Percentiles rank a stretch among this genome's conserved stretches.
phyloP scores from a whole-genome alignment of 176 grass and related monocot species.

The Raddia distichophylla region DNA sequence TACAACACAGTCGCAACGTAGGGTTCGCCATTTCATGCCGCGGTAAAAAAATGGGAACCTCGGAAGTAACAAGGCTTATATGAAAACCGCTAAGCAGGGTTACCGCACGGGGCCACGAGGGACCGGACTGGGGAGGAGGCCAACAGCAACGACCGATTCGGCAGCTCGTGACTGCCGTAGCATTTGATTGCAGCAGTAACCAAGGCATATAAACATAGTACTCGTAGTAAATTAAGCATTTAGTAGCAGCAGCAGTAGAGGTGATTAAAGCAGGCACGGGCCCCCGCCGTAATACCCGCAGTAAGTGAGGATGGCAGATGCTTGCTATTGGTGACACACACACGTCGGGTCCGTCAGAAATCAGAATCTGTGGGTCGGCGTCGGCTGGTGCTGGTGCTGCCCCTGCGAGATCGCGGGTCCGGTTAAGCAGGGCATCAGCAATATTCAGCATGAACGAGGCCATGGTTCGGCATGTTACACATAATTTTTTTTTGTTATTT shows the following conservation, averaged over 20 bases:
- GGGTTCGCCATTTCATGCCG: no score
- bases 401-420: not conserved
- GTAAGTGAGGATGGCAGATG: conserved; percentile 18
- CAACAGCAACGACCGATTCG: no score
- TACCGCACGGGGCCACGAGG: no score
- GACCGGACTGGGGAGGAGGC: no score
- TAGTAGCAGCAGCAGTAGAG: not conserved
- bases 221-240: not conserved
- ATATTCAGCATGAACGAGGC: no score
- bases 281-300: not conserved
- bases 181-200: not conserved
- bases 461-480: no score
- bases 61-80: no score
- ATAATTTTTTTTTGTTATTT: no score
- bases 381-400: not conserved
- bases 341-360: not conserved
- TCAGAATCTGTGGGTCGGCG: not conserved
- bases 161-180: not conserved
- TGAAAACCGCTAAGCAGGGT: no score
- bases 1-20: no score
- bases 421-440: no score
- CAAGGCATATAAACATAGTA: not conserved
- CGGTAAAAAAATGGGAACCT: no score
- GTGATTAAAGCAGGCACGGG: not conserved
- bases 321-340: not conserved